A percentile compares a stretch with the other conserved stretches of the same genome.
These are phyloP conservation scores for Botrytis hyacinthi DNA, from an alignment of 2,329 filamentous ascomycete genomes.

Conservation along the genomic window DNA sequence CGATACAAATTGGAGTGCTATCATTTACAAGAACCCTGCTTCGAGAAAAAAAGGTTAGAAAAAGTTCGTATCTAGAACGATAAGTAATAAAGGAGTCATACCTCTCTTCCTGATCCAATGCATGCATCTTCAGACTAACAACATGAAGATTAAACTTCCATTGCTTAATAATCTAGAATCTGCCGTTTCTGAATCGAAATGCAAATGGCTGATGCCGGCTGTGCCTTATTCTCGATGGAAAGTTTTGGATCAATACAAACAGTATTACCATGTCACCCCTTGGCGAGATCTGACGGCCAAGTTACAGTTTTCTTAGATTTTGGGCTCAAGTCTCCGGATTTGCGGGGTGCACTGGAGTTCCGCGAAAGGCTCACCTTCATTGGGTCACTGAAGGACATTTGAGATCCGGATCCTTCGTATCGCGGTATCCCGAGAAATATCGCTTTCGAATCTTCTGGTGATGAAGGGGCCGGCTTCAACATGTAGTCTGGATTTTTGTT, in stretches of 20 bases:
- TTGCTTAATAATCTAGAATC: background rate
- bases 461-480: conserved; percentile 20
- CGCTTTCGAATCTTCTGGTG: background rate
- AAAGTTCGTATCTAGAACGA: background rate
- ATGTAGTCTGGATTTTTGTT: conserved; percentile 23
- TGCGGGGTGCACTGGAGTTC: background rate
- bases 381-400: background rate
- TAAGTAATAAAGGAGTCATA: background rate
- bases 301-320: background rate
- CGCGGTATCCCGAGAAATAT: background rate
- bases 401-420: background rate
- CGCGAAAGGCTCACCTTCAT: too few species aligned
- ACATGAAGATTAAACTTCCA: background rate
- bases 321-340: background rate
- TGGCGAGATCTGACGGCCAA: background rate
- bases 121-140: background rate
- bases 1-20: rapidly evolving
- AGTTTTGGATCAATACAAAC: too few species aligned
- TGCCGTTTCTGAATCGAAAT: rapidly evolving
- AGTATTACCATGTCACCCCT: too few species aligned
- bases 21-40: background rate
- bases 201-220: background rate
- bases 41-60: background rate
- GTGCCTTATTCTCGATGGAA: background rate
- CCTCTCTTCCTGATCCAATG: background rate